Conservation (phyloP, 768 basidiomycete species). For the Leucogyrophana mollusca region DNA sequence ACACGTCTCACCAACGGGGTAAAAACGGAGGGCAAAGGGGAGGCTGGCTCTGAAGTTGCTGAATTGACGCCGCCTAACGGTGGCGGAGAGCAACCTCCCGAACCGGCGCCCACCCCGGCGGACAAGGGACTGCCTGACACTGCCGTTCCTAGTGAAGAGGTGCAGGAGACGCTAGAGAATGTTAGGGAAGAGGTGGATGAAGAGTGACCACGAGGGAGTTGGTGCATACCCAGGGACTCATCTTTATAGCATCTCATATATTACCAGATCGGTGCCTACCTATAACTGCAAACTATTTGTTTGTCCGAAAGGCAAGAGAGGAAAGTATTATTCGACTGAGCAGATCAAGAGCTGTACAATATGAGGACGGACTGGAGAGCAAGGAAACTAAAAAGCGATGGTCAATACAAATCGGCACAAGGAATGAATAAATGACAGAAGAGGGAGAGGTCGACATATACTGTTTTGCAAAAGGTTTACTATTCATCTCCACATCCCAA, state of each 20-base stretch:
- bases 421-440: constrained; percentile 35
- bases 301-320: constrained; percentile 11
- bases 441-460: constrained; percentile 30
- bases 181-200: constrained; percentile 32
- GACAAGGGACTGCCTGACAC: constrained; percentile 26
- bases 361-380: constrained; percentile 25
- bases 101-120: constrained; percentile 43
- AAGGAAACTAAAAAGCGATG: constrained; percentile 31
- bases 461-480: constrained; percentile 26
- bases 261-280: constrained; percentile 17
- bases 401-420: constrained; percentile 37
- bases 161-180: constrained; percentile 42
- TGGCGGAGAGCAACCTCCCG: constrained; percentile 40
- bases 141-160: constrained; percentile 37
- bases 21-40: constrained; percentile 37
- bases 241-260: constrained; percentile 15
- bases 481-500: constrained; percentile 26
- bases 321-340: constrained; percentile 30
- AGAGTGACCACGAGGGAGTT: constrained; percentile 16
- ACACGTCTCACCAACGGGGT: constrained; percentile 48
- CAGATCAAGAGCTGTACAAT: constrained; percentile 31
- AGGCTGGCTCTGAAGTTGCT: constrained; percentile 17
- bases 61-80: constrained; percentile 36
- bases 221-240: constrained; percentile 10
- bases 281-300: constrained; percentile 16